Conservation (phyloP, 306 rosid genomes). For the Castanea mollissima region DNA sequence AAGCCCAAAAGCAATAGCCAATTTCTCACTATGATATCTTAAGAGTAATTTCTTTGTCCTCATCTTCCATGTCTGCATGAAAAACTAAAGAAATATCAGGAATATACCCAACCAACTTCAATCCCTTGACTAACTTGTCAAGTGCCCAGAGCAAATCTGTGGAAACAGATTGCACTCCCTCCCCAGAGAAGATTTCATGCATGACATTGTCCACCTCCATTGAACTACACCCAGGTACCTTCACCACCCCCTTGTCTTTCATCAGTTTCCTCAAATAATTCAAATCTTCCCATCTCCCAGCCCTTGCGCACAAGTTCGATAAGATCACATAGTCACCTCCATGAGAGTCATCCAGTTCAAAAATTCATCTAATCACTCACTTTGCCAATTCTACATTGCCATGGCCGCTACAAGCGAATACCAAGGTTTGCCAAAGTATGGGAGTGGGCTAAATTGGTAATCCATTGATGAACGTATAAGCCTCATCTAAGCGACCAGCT, state of each 20-base stretch:
- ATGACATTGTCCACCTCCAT: conserved; percentile 75
- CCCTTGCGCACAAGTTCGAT: conserved; percentile 68
- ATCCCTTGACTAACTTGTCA: conserved; percentile 61
- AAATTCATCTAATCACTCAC: conserved; percentile 50
- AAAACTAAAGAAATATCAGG: no score
- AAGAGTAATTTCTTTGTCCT: no score
- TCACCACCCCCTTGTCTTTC: conserved; percentile 57
- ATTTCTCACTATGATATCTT: no score
- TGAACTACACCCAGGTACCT: conserved; percentile 84
- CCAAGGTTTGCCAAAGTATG: conserved; percentile 73
- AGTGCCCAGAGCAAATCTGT: conserved; percentile 53
- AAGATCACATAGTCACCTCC: conserved; percentile 86
- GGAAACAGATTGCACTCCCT: conserved; percentile 56
- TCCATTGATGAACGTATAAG: conserved; percentile 60
- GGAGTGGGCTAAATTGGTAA: conserved; percentile 63
- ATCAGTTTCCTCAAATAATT: conserved; percentile 62
- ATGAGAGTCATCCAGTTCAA: conserved; percentile 70
- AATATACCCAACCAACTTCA: conserved; percentile 63
- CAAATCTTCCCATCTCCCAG: conserved; percentile 61
- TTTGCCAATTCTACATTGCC: conserved; percentile 71
- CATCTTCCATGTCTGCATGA: no score
- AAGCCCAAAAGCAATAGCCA: no score
- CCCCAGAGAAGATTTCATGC: conserved; percentile 80
- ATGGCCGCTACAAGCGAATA: conserved; percentile 64
- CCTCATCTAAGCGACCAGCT: conserved; percentile 63